Percentiles rank a stretch among this genome's conserved stretches.
These are phyloP conservation scores for Pseudocercospora crystallina DNA, from an alignment of 2,329 filamentous ascomycete genomes.

Conservation along the genomic window DNA sequence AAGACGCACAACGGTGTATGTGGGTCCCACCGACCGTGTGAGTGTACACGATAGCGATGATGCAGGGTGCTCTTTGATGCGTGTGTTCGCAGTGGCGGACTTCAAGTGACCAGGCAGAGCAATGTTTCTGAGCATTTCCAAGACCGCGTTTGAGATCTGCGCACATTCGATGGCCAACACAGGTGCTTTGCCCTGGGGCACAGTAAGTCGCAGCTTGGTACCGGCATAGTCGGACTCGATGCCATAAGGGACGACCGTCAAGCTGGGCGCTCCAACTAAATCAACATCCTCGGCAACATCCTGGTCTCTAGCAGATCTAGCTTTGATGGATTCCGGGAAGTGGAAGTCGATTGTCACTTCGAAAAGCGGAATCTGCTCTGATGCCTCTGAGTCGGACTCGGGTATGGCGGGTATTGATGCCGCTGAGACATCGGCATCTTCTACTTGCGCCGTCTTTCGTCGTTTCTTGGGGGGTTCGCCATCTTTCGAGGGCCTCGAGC, in stretches of 20 bases:
- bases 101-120: constrained; percentile 19
- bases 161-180: constrained; percentile 27
- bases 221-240: constrained; percentile 20
- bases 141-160: constrained; percentile 14
- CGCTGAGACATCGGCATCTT: neutral
- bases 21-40: constrained; percentile 25
- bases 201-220: constrained; percentile 22
- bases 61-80: constrained; percentile 18
- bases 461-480: constrained; percentile 28
- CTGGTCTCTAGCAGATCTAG: constrained; percentile 6
- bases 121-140: constrained; percentile 20
- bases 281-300: constrained; percentile 23
- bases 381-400: neutral
- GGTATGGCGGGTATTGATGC: neutral
- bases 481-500: constrained; percentile 12
- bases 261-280: constrained; percentile 18
- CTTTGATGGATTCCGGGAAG: constrained; percentile 25
- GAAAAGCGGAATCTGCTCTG: constrained; percentile 25
- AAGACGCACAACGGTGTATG: constrained; percentile 29
- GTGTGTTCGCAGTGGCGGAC: neutral
- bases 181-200: constrained; percentile 14
- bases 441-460: constrained; percentile 13
- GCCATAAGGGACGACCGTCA: constrained; percentile 21
- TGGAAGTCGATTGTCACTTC: constrained; percentile 30
- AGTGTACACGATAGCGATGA: constrained; percentile 24